Evolutionary conservation across 371 early-diverging fungal genomes (phyloP), one percentile per base, ranked within the genome.

Genomic region (Capillidium rhysosporum): DNA sequence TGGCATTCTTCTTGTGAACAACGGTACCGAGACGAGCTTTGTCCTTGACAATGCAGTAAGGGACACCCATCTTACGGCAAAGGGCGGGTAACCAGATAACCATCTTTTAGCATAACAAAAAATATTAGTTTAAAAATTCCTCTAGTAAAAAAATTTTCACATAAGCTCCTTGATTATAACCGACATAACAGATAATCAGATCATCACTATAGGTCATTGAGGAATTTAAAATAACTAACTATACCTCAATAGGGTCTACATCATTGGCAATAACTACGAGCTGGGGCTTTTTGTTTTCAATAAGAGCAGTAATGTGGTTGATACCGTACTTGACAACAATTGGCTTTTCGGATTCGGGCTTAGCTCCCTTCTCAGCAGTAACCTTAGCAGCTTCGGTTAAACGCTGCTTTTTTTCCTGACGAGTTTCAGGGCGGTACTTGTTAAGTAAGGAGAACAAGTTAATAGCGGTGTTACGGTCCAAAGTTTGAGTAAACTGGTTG

Each of bases 51-150:
- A 98, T 93, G 75, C 81, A 82, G 85, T 98, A 99, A 49, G 98
- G 96, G 75, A 98, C 81, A 63, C 93, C 94, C 97, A 98, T 94
- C 89, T 98, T 99, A 72, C 94, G 92, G 84, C 99, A 99, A 49
- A 98, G 87, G 58, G 99, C 97, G 56, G 99, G 99, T 65, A 99
- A 79, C 89, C 92, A 98, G 61, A 98, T 66, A 59, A 99, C 98
- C 59, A 98, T 65, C 51, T 51, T n/a, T n/a, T n/a, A n/a, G 28
- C n/a, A n/a, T n/a, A 51, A 51, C 14, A 51, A 51, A 18, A 28
- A 48, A 18, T 14, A 48, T 25, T 9, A 48, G 30, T 48, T 51
- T 51, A 30, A 31, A 18, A 51, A 34, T 8, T 14, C 51, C 38
- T 38, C 38, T 34, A 7, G 20, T 7, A 38, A 18, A 18, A 18